Conservation (phyloP, 2,329 filamentous ascomycete genomes). For the Colletotrichum paranaense region DNA sequence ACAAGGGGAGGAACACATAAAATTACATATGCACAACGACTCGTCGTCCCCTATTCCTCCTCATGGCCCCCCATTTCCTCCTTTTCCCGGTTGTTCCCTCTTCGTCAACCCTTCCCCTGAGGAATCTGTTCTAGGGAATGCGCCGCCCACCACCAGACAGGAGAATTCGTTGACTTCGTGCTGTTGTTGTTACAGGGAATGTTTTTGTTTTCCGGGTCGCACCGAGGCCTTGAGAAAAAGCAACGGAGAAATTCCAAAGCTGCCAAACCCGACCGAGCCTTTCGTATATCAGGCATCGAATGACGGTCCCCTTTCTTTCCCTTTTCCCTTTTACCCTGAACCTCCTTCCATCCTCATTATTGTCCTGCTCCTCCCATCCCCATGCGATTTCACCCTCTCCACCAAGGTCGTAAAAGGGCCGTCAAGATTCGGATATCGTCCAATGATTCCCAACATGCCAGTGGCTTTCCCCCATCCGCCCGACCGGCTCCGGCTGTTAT, state of each 20-base stretch:
- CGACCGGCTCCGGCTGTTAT: constrained; percentile 24
- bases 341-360: constrained; percentile 18
- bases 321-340: neutral
- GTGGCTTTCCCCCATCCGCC: neutral
- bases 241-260: neutral
- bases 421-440: constrained; percentile 32
- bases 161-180: constrained; percentile 29
- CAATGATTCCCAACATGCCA: constrained; percentile 12
- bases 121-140: constrained; percentile 17
- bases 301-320: neutral
- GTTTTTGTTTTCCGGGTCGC: neutral
- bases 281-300: constrained; percentile 12
- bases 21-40: constrained; percentile 33
- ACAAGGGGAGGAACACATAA: constrained; percentile 22
- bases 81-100: neutral
- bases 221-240: neutral
- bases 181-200: constrained; percentile 29
- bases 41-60: neutral
- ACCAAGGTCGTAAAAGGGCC: constrained; percentile 29
- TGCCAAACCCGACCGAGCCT: constrained; percentile 2
- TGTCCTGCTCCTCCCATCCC: neutral
- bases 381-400: neutral
- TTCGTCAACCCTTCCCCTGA: neutral
- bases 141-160: constrained; percentile 17
- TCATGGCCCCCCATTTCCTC: neutral